These are phyloP conservation scores for Annulohypoxylon nitens DNA, from an alignment of 495 filamentous ascomycete genomes.

Conservation along the genomic window DNA sequence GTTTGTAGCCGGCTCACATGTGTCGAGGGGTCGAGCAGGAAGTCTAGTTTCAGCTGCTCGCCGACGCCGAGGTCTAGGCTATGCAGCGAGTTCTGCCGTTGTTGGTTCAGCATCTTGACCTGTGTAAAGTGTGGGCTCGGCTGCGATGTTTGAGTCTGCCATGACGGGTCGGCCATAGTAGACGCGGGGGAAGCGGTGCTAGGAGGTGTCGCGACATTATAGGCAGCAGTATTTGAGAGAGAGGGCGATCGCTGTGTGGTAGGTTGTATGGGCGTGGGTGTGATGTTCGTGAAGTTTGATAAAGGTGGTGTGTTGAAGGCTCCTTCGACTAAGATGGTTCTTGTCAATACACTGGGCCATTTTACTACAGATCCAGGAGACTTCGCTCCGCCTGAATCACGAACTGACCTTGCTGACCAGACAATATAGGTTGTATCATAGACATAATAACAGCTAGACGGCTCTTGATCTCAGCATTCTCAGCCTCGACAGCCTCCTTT, in stretches of 20 bases:
- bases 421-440: conserved; percentile 72
- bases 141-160: conserved; percentile 47
- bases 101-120: conserved; percentile 58
- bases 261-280: conserved; percentile 28
- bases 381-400: conserved; percentile 44
- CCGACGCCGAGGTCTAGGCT: conserved; percentile 67
- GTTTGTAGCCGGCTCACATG: conserved; percentile 54
- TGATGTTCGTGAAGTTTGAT: conserved; percentile 18
- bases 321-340: conserved; percentile 30
- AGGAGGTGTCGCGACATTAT: conserved; percentile 52
- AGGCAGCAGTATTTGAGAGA: conserved; percentile 42
- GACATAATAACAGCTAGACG: conserved; percentile 70
- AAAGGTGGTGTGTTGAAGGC: conserved; percentile 37
- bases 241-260: conserved; percentile 38
- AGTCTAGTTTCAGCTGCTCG: conserved; percentile 76
- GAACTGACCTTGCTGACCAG: conserved; percentile 39
- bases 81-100: conserved; percentile 67
- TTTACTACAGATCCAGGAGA: conserved; percentile 21
- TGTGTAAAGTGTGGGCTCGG: conserved; percentile 41
- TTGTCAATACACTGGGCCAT: conserved; percentile 15
- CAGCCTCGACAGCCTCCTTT: conserved; percentile 76
- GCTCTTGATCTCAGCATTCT: conserved; percentile 77
- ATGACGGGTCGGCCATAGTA: conserved; percentile 41
- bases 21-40: conserved; percentile 68
- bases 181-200: conserved; percentile 57